Evolutionary conservation across 306 rosid species (phyloP), one percentile per base, ranked within the genome.

Genomic region (Medicago lupulina): DNA sequence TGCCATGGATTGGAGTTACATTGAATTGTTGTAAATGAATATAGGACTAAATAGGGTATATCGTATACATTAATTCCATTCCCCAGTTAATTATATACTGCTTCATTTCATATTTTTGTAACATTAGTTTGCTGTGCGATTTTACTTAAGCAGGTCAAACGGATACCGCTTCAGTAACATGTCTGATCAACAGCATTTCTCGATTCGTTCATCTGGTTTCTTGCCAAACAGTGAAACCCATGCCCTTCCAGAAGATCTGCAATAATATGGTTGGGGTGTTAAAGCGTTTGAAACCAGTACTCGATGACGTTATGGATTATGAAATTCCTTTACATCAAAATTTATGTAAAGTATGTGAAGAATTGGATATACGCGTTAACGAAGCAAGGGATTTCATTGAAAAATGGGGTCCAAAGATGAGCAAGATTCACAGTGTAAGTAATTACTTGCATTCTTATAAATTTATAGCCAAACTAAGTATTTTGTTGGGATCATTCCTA

Each of bases 141-240:
- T 81, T 84, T 71, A 49, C 82, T 47, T 34, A 54, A 77, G 72
- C 91, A 92, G 99, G 92, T 80, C 87, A 85, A 82, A 90, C 86
- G 82, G 92, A 91, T 76, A 79, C 85, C 67, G 40, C 84, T 82
- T 78, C 96, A 70, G 82, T 87, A 60, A 86, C 86, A 92, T 92
- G 97, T 87, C 90, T 92, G 34, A 85, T 87, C 82, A 96, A 96
- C 91, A 92, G 98, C 86, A 92, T 90, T 79, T 86, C 97, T 83
- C 89, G 99, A 77, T 89, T 96, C 81, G 76, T 92, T 88, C 99
- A 80, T 76, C 87, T 92, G 75, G 96, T 88, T 75, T 96, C 97
- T 53, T 88, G 97, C 84, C 97, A 88, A 70, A 82, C 84, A 59
- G 64, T 82, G 73, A 96, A 83, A 74, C 83, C 79, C 67, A 18